Base-by-base conservation (phyloP, 2,329 filamentous ascomycete species). In the Penicillium sp. region DNA sequence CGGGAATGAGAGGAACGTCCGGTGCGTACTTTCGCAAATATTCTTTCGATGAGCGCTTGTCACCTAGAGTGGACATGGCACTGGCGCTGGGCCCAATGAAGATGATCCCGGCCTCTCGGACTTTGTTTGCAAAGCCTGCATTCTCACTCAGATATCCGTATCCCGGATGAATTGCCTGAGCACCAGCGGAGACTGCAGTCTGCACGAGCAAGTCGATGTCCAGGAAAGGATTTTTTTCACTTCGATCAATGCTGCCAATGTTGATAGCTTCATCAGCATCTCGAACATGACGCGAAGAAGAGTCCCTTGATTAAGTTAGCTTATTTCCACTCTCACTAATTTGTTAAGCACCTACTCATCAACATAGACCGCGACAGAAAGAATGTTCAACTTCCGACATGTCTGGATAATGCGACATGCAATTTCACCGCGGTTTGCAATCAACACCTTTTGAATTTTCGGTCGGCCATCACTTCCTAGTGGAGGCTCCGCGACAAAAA, bases 81-180 rank as follows among this genome's bases (percentile, higher is more conserved):
- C 65, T 56, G 5, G 64, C 51, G 25, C 60, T 65, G 3, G 73
- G 55, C 0, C 73, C 72, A 47, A 74, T 65, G 54, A 71, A 74
- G 6, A 67, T 66, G 12, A 73, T 51, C 3, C 70, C 71, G 12
- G 68, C 69, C 9, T 65, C 47, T 2, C 59, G 58, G 1, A 70
- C 63, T 1, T 53, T 49, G n/a, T 59, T 49, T 3, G 70, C 71
- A 31, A 74, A 74, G 0, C 62, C 57, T 12, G 67, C 62, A 50
- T 74, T 72, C 50, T 75, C 73, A 27, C 64, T 67, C 12, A 74
- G 60, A 51, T 66, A 73, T 29, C 72, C 71, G 58, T 74, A 74
- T 8, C 72, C 72, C 1, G 72, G 72, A 48, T 68, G 64, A 5
- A 74, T 57, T 3, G 71, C 68, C 22, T 73, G 61, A 1, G 63